Evolutionary conservation across 371 early-diverging fungal species (phyloP).

Genomic region (Rhizopus delemar): DNA sequence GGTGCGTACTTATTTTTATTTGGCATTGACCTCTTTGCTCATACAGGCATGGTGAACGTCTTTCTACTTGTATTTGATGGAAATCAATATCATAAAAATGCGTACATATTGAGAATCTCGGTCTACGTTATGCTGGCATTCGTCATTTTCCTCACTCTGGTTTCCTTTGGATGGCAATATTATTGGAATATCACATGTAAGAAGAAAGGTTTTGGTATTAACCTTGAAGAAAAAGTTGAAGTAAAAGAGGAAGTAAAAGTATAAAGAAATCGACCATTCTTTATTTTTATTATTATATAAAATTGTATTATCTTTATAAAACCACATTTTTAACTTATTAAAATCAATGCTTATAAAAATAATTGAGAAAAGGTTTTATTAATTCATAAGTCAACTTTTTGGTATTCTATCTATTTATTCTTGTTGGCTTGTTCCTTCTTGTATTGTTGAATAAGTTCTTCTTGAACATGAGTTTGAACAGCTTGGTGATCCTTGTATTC

Average conservation of each 20-base stretch:
- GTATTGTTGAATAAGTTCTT: constrained; percentile 83
- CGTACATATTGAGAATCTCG: constrained; percentile 37
- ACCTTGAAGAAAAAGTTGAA: constrained; percentile 25
- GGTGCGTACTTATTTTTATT: constrained; percentile 55
- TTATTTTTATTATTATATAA: no score
- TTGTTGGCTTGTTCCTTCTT: constrained; percentile 31
- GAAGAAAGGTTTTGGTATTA: constrained; percentile 44
- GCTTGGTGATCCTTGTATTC: constrained; percentile 91
- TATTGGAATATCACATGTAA: constrained; percentile 45
- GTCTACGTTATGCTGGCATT: constrained; percentile 48
- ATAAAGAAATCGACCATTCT: no score
- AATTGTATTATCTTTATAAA: no score
- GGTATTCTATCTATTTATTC: constrained; percentile 17
- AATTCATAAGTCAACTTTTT: not conserved
- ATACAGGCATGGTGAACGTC: constrained; percentile 55
- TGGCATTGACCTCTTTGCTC: constrained; percentile 56
- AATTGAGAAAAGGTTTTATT: no score
- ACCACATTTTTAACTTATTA: no score
- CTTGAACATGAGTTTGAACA: constrained; percentile 80
- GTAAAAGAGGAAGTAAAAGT: constrained; percentile 10
- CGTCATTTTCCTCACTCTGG: constrained; percentile 32
- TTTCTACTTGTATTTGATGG: constrained; percentile 47
- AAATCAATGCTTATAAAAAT: no score
- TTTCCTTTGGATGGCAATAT: constrained; percentile 47
- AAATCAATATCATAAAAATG: constrained; percentile 38